These are phyloP conservation scores for Trichoderma atrobrunneum DNA, from an alignment of 2,329 filamentous ascomycete species.

Conservation along the genomic window DNA sequence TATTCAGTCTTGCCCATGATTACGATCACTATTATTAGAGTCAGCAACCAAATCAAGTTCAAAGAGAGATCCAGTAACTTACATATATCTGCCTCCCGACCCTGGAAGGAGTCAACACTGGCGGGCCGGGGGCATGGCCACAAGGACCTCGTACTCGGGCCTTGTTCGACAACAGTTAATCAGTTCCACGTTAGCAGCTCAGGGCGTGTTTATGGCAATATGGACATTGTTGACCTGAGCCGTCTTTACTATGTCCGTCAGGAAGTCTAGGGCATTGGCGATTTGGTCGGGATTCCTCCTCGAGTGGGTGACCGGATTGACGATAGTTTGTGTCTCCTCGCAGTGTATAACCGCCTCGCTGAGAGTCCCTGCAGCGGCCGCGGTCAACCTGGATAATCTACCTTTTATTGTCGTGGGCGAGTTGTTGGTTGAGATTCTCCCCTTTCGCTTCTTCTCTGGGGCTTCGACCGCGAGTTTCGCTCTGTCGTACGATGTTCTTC, in stretches of 20 bases:
- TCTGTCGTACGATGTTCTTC: too few species aligned
- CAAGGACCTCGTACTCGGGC: background rate
- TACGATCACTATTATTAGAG: background rate
- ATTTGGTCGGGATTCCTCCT: background rate
- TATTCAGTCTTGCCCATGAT: background rate
- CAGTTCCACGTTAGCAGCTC: background rate
- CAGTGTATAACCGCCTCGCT: too few species aligned
- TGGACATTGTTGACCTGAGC: rapidly evolving
- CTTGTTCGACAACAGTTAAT: background rate
- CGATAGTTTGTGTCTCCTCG: too few species aligned
- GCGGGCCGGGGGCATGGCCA: background rate
- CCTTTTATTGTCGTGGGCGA: too few species aligned
- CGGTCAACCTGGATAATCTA: too few species aligned
- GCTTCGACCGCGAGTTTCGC: too few species aligned
- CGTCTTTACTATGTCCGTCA: background rate
- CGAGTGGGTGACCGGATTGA: too few species aligned
- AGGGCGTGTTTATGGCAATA: background rate
- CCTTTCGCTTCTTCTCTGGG: too few species aligned
- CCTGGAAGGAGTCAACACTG: background rate
- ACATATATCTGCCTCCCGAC: background rate
- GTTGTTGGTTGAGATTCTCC: too few species aligned
- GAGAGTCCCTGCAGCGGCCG: too few species aligned
- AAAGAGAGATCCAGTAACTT: background rate
- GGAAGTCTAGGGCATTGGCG: background rate
- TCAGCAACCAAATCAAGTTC: background rate